Base-by-base conservation (phyloP, 2,329 filamentous ascomycete genomes). In the Venturia carpophila region DNA sequence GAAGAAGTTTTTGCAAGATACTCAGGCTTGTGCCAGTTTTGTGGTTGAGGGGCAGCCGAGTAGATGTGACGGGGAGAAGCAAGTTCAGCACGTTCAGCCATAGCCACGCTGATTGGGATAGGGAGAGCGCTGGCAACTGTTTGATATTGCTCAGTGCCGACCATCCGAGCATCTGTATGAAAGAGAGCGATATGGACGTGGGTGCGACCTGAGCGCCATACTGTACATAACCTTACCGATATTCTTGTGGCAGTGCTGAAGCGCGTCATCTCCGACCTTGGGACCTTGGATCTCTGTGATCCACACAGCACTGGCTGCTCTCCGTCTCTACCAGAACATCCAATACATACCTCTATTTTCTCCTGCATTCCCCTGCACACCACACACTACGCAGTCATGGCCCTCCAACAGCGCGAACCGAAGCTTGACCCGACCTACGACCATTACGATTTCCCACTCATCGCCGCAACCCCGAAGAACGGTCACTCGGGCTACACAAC, bases 401-500 rank as follows among this genome's bases (percentile, higher is more conserved):
- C 64, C 19, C 58, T 42, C 60, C 42, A 62, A 13, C 45, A 66
- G 37, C 64, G 64, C 43, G 64, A 65, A 37, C 39, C 42, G 5
- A 49, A 80, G 70, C 78, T 91, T 72, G 87, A 96, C 78, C 83
- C 90, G 76, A 97, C 96, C 80, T 96, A 97, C 82, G 94, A 97
- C 80, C 77, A 95, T 81, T 97, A 94, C 79, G 92, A 97, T 78
- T 97, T 85, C 81, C 94, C 94, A 68, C 91, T 87, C 69, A 88
- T 84, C 68, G 86, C 91, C 60, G 84, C 89, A 65, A 84, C 85
- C 70, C 76, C 83, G 60, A 84, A 87, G 74, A 80, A 82, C 71
- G 94, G 94, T 69, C 92, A 97, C 77, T 88, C 93, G 68, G 94
- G 94, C 75, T 86, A 95, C 78, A 89, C 95, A 72, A 94, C 88